phyloP scores from a whole-genome alignment of 2,329 filamentous ascomycete genomes.

The Scedosporium dehoogii region DNA sequence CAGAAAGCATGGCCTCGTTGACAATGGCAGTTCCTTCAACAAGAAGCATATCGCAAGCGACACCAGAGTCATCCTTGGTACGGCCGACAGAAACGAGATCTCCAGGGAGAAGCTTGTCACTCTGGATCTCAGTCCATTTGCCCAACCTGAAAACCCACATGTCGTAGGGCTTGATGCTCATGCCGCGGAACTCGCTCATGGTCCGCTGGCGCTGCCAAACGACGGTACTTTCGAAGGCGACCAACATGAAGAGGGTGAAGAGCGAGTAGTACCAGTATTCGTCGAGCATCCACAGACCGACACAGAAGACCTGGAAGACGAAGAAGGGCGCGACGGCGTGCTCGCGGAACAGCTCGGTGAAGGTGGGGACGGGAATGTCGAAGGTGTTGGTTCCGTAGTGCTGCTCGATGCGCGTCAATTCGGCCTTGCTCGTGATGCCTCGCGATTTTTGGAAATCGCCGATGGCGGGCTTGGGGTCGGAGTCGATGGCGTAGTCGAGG shows the following conservation, averaged over 20 bases:
- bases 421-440: conserved; percentile 64
- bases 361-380: conserved; percentile 93
- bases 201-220: conserved; percentile 98
- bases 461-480: conserved; percentile 71
- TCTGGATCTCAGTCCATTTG: conserved; percentile 81
- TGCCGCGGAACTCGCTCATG: conserved; percentile 89
- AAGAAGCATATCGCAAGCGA: conserved; percentile 93
- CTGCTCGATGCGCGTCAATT: conserved; percentile 71
- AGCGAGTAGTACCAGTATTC: conserved; percentile 99
- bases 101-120: conserved; percentile 85
- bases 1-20: conserved; percentile 98
- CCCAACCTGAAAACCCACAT: conserved; percentile 82
- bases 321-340: conserved; percentile 98
- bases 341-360: conserved; percentile 93
- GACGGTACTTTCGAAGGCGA: conserved; percentile 94
- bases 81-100: conserved; percentile 87
- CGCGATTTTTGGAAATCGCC: conserved; percentile 68
- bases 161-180: conserved; percentile 98
- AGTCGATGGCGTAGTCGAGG: conserved; percentile 73
- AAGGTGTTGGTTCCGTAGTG: conserved; percentile 96
- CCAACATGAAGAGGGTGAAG: conserved; percentile 97
- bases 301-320: conserved; percentile 98
- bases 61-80: conserved; percentile 93
- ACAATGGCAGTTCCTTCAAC: conserved; percentile 95
- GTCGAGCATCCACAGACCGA: conserved; percentile 95